Evolutionary conservation across 768 basidiomycete species (phyloP), one percentile per base, ranked within the genome.

Genomic region (Trametes cingulata): DNA sequence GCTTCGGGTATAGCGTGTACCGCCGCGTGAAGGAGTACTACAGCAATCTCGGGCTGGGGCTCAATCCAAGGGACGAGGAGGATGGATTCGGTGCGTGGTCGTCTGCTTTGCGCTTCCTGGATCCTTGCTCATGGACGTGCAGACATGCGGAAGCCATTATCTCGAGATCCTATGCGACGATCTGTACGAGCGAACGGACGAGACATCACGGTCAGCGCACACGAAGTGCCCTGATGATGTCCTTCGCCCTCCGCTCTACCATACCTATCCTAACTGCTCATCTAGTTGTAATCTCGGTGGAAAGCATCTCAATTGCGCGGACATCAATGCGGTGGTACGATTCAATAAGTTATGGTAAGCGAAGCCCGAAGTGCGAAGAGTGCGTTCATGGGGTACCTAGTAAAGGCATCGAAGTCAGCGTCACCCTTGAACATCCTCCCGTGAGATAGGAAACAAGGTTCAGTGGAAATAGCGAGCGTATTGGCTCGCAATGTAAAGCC

Each of bases 1-100:
- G 85, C 40, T 77, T 98, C 70, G 95, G 93, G 12, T 99, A 99
- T 68, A 93, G 90, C 68, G 93, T 98, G 13, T 98, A 90, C 74
- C 78, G 94, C 25, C 76, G 93, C 62, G 95, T 99, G 50, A 82
- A 86, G 61, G 93, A 94, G 72, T 99, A 95, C 76, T 95, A 95
- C 73, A 87, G 87, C 17, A 84, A 77, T 62, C 73, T 92, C n/a
- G 88, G 88, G 1, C 69, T 83, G 49, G 93, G 92, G 20, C 86
- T 85, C 65, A 85, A 85, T n/a, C 86, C 85, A 13, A 80, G 83
- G 69, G 89, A 91, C 60, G 90, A 95, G 67, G 93, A 95, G 67
- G 91, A 95, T 71, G 93, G 92, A 39, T 95, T 91, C 72, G 94
- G 93, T 94, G 72, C 41, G 46, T n/a, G 33, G 19, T 45, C 43